Conservation (phyloP, 164 flowering plant species). For the Piper longum region DNA sequence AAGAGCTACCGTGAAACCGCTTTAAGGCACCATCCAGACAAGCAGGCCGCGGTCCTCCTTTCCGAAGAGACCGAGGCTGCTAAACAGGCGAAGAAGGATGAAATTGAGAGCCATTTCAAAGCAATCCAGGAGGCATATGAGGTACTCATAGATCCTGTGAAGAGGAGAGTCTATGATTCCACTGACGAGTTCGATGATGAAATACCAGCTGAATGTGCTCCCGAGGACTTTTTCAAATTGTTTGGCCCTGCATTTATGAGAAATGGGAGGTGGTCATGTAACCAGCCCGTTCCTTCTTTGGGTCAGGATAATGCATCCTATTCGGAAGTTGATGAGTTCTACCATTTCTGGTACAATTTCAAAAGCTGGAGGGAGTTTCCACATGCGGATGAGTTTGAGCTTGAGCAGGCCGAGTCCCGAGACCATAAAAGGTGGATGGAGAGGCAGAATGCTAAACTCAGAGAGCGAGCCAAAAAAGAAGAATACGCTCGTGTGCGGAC, state of each 20-base stretch:
- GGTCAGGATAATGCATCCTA: conserved; percentile 59
- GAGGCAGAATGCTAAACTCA: conserved; percentile 80
- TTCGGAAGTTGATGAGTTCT: conserved; percentile 64
- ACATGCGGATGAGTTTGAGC: conserved; percentile 80
- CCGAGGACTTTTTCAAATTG: conserved; percentile 80
- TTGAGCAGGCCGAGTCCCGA: conserved; percentile 93
- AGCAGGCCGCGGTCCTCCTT: conserved; percentile 59
- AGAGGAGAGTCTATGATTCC: conserved; percentile 85
- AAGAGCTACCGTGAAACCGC: conserved; percentile 53
- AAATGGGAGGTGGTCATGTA: conserved; percentile 86
- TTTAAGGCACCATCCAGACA: conserved; percentile 43
- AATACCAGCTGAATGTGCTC: conserved; percentile 70
- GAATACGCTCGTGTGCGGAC: conserved; percentile 61
- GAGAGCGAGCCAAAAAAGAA: conserved; percentile 87
- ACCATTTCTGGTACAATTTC: conserved; percentile 72
- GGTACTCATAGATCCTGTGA: conserved; percentile 66
- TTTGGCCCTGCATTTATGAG: conserved; percentile 89
- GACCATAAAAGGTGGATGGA: conserved; percentile 98
- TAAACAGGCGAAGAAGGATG: conserved; percentile 78
- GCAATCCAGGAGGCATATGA: conserved; percentile 86
- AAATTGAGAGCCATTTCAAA: conserved; percentile 76
- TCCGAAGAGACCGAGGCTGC: conserved; percentile 79
- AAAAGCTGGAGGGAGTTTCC: conserved; percentile 97
- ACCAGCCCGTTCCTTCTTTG: conserved; percentile 49
- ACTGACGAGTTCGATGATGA: conserved; percentile 97